Evolutionary conservation across 345 rosid genomes (phyloP), one percentile per base, ranked within the genome.

Genomic region (Heritiera fomes): DNA sequence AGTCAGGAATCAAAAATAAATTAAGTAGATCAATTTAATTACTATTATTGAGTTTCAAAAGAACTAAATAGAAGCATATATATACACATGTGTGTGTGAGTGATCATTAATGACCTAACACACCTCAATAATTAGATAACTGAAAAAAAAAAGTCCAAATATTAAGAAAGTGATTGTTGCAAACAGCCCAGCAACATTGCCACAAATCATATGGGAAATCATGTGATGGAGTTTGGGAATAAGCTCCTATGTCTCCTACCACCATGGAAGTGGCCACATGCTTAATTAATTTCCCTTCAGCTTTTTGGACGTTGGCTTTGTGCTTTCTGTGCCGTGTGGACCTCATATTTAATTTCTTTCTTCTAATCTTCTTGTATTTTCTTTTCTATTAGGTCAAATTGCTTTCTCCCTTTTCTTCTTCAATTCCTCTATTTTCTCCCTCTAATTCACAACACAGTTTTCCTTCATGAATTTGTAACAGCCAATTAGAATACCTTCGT

Each of bases 161-260:
- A 38, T 38, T 38, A 14, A 7, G 47, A 65, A 65, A 65, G 23
- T 65, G 70, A 65, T 65, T 65, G 70, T 14, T 61, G 47, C 47
- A 13, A 64, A 40, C 14, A 64, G 46, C 46, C 6, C 7, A 32
- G 46, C 23, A 40, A 10, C 45, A 40, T 38, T 30, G 18, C 12
- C 30, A 15, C 14, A 66, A 7, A 38, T 64, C 3, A 65, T 65
- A 15, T 14, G 18, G 17, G 9, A 65, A 66, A 40, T 66, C 71
- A 66, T 17, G 28, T 64, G 69, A 64, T 13, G n/a, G 69, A 9
- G 69, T 38, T 64, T 38, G 46, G 45, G 46, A 64, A 64, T 64
- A 64, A 64, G 69, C 11, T 18, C 28, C 12, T 3, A 1, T 66
- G 71, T 66, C 71, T 66, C 71, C 71, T 40, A 40, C 71, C 71